Base-by-base conservation (phyloP, 371 early-diverging fungal genomes). In the Zychaea mexicana region DNA sequence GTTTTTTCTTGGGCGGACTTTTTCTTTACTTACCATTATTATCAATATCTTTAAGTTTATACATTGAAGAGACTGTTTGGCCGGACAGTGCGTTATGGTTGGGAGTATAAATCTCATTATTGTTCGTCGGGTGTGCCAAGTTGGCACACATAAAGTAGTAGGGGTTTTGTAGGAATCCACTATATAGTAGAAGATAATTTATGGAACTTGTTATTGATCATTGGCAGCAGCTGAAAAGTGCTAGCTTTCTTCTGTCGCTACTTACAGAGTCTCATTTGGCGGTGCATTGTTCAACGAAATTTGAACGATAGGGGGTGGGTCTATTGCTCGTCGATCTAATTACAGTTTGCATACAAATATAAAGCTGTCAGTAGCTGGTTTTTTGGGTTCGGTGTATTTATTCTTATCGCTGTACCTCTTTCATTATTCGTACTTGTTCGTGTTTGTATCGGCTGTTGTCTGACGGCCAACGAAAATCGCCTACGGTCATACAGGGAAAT, bases 111-210 rank as follows among this genome's bases (percentile, higher is more conserved):
- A 79, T 60, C 21, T 77, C 74, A 9, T 71, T 60, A 32, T 77
- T 65, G 42, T 68, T 60, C 21, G 77, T 79, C 12, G 76, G 68
- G 57, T 79, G 74, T 30, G 70, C 77, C n/a, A 82, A 67, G 26
- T 74, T 76, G 24, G 76, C 82, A 62, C 75, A 76, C 78, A 82
- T 77, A 38, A 77, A 78, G 33, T 76, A 74, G 39, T 70, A 72
- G 19, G 78, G 71, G 24, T 69, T 74, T 66, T 82, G 90, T 24
- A 90, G 80, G 61, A 85, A 91, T 13, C 83, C 72, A 67, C 88
- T 90, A 73, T 45, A 10, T 13, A n/a, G 45, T 21, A 38, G 2
- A 60, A 39, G 2, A 46, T 2, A n/a, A 36, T 13, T 12, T 24
- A 45, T n/a, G 45, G 31, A 42, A 32, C 22, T n/a, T 46, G 2